Percentiles rank a stretch among this genome's conserved stretches.
Evolutionary conservation across 495 filamentous ascomycete species (phyloP).

Genomic region (Talaromyces proteolyticus): DNA sequence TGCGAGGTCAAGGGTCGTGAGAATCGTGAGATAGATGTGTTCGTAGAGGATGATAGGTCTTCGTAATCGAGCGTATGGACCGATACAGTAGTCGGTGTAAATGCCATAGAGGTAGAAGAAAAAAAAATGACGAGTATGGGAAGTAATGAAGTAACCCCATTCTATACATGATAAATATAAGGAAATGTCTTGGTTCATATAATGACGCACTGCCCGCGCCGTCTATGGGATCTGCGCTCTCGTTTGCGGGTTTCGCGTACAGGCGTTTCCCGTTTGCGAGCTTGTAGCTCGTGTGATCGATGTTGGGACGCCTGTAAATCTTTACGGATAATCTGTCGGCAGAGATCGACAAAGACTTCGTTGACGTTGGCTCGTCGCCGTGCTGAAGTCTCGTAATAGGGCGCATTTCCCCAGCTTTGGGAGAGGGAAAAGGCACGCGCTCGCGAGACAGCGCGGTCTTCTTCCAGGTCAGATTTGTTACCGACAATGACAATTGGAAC

Average conservation of each 20-base stretch:
- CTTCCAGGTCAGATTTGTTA: conserved; percentile 95
- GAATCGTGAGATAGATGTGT: too few species aligned
- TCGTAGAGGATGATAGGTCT: too few species aligned
- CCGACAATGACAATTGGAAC: conserved; percentile 95
- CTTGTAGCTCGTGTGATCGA: conserved; percentile 31
- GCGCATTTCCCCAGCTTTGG: conserved; percentile 82
- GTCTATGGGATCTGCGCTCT: conserved; percentile 18
- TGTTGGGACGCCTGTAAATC: conserved; percentile 45
- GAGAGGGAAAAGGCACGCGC: conserved; percentile 80
- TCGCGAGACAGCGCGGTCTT: conserved; percentile 79
- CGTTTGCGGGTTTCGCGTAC: conserved; percentile 23
- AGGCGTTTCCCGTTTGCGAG: conserved; percentile 30
- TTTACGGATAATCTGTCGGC: conserved; percentile 81
- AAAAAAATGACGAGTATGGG: too few species aligned
- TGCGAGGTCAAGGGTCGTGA: too few species aligned
- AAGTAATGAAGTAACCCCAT: too few species aligned
- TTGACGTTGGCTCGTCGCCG: conserved; percentile 84
- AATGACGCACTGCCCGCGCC: conserved; percentile 37
- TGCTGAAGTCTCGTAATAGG: conserved; percentile 93
- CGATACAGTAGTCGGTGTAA: too few species aligned
- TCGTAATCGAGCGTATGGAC: too few species aligned
- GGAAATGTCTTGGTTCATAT: conserved; percentile 19
- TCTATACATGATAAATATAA: too few species aligned
- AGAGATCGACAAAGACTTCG: conserved; percentile 91
- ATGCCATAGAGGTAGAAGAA: too few species aligned